These are phyloP conservation scores for Diaporthe citri DNA, from an alignment of 2,329 filamentous ascomycete genomes.

Conservation along the genomic window DNA sequence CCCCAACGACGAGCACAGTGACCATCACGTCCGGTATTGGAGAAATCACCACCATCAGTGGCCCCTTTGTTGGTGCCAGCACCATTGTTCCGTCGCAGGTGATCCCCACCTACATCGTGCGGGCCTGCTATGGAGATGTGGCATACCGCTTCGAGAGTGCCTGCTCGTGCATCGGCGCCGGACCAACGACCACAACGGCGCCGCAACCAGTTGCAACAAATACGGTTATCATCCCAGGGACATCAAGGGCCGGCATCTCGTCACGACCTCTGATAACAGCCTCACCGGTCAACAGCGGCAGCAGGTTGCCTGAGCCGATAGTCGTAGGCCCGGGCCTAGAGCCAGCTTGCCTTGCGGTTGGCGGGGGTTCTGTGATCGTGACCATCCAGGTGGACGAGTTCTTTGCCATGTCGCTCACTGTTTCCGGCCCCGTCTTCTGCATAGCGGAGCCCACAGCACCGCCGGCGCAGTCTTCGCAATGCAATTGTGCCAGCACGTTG, in stretches of 20 bases:
- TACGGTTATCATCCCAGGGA: background rate
- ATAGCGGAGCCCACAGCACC: background rate
- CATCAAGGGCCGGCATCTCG: background rate
- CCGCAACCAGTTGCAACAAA: background rate
- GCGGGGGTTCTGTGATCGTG: background rate
- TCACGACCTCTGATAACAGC: background rate
- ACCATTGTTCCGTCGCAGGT: background rate
- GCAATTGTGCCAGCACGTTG: background rate
- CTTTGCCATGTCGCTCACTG: background rate
- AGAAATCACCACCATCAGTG: background rate
- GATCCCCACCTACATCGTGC: constrained; percentile 5
- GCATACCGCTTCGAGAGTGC: background rate
- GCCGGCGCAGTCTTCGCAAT: background rate
- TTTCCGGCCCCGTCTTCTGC: background rate
- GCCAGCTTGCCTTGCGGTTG: background rate
- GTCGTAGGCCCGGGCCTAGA: background rate
- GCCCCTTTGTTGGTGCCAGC: background rate
- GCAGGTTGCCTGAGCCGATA: background rate
- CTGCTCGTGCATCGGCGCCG: constrained; percentile 1
- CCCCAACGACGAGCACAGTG: background rate
- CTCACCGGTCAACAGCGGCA: background rate
- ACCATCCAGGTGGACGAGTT: constrained; percentile 8
- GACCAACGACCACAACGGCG: background rate
- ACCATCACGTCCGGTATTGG: background rate
- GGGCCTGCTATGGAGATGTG: constrained; percentile 4